Evolutionary conservation across 2,329 filamentous ascomycete genomes (phyloP), one percentile per base, ranked within the genome.

Genomic region (Talaromyces funiculosus): DNA sequence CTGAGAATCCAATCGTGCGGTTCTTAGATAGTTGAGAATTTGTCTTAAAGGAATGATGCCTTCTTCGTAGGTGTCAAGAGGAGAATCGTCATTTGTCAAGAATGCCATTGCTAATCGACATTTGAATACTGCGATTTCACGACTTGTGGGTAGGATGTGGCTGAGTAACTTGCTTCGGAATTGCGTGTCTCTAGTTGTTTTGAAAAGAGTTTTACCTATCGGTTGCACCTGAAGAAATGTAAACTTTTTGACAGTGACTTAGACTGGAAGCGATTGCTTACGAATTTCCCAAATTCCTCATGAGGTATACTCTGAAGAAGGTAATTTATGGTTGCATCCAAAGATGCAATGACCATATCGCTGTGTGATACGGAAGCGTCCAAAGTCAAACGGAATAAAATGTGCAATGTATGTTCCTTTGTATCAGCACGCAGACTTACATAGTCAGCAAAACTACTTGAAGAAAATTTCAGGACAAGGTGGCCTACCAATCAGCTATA

Each of bases 131-230:
- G 74, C 71, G 24, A 76, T 71, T 62, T 70, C 68, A 12, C 66
- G 64, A 9, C 71, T 73, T 3, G 69, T 71, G 20, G 77, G 75
- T 14, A 72, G 62, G 20, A 79, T 75, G 56, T 78, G 71, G 33
- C 68, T 71, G 7, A 79, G 64, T 10, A 80, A 66, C 42, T 73
- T 73, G 53, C 68, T 72, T 64, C 78, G 77, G 4, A 79, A 69
- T 29, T 66, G 65, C 14, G 69, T 60, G 51, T 77, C 71, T 58
- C 71, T 67, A 31, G 77, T 78, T 0, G 74, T 76, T 16, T 70
- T 56, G 60, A 69, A 72, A 7, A 68, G 29, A 10, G 65, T 63
- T 22, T 59, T 62, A 26, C 68, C 69, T 35, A 77, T 65, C 33
- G 65, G 66, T 49, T 64, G 62, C 20, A 70, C 63, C 75, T 77